phyloP scores from a whole-genome alignment of 306 rosid genomes.

The Glycine soja region DNA sequence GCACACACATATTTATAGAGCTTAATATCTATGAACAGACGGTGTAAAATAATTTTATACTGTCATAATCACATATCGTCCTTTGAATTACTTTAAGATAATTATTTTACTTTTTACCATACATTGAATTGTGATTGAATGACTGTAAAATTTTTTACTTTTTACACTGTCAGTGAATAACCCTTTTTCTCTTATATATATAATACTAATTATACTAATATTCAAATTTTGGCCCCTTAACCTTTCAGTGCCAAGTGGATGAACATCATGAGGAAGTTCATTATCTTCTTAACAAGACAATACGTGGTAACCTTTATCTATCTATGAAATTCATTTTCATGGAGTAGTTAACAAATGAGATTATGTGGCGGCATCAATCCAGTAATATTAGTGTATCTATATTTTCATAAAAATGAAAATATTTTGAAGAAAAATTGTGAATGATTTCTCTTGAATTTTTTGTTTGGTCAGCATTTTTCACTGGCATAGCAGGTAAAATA shows the following conservation, averaged over 20 bases:
- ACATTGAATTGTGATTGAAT: too few species aligned
- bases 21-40: too few species aligned
- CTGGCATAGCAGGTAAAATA: conserved; percentile 11
- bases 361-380: conserved; percentile 37
- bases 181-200: too few species aligned
- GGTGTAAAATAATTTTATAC: too few species aligned
- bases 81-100: too few species aligned
- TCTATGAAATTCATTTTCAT: background rate
- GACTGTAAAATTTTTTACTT: too few species aligned
- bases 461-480: conserved; percentile 8
- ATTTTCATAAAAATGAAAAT: background rate
- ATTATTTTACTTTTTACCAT: too few species aligned
- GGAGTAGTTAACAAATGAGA: conserved; percentile 19
- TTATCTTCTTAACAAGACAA: conserved; percentile 77
- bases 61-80: too few species aligned
- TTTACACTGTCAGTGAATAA: too few species aligned
- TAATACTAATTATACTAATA: background rate
- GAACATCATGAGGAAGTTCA: conserved; percentile 69
- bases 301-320: conserved; percentile 62
- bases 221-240: conserved; percentile 40
- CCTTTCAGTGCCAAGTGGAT: conserved; percentile 70
- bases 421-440: conserved; percentile 23
- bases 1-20: too few species aligned
- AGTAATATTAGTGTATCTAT: background rate
- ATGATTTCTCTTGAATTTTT: background rate